Base-by-base conservation (phyloP, 441 rosid species). In the Populus hybrid region DNA sequence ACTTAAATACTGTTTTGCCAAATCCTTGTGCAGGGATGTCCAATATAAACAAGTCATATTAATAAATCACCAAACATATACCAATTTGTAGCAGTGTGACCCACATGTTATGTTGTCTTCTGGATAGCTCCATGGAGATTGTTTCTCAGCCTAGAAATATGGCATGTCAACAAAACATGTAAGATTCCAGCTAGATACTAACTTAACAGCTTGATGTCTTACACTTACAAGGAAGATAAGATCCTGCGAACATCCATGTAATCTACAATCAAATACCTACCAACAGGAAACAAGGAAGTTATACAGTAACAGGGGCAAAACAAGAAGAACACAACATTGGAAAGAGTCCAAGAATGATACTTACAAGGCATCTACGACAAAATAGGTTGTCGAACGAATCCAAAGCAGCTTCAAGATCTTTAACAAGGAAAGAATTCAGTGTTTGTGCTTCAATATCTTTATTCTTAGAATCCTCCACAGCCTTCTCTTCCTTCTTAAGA, bases 161-260 rank as follows among this genome's bases (percentile, higher is more conserved):
- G 32, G 77, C 76, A 70, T 34, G 72, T 30, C 8, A 65, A 73
- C 21, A 76, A 72, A 76, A 73, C 76, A 78, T 46, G 81, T 74
- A 78, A 79, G 76, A 79, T 32, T 73, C 76, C 63, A 50, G 70
- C 65, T 76, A 78, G 67, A 75, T 32, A 66, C 66, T 76, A 38
- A 30, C 42, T 76, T 64, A 77, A 71, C 69, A 77, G 18, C 70
- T 67, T 50, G 71, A 84, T 63, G 65, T 74, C 73, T 73, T 79
- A 63, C 76, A 83, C 97, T 88, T 84, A 96, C 98, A 12, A 97
- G 98, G 86, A 89, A 93, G 78, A 96, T 86, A 79, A 96, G 98
- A 87, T 96, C 99, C 87, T 96, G 99, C 11, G 99, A 96, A 83
- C 99, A 94, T 74, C 99, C 99, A 70, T 96, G 99, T 72, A 96